These are phyloP conservation scores for Xylaria sp. DNA, from an alignment of 2,329 filamentous ascomycete species.

Conservation along the genomic window DNA sequence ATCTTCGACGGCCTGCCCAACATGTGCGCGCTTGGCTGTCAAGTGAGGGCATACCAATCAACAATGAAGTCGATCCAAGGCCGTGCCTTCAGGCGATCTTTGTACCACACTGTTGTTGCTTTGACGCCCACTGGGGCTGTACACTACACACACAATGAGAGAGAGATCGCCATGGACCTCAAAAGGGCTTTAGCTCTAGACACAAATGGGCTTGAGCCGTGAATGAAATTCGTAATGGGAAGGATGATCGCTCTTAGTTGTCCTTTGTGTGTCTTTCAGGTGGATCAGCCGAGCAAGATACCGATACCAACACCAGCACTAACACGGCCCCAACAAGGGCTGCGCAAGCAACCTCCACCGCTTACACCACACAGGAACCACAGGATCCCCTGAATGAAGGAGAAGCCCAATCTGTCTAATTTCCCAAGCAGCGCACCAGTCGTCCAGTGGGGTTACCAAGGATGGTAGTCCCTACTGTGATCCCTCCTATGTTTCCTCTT, in stretches of 20 bases:
- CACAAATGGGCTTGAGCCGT: slow-evolving; percentile 15
- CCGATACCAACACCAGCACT: slow-evolving; percentile 6
- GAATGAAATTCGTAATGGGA: slow-evolving; percentile 28
- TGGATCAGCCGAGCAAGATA: slow-evolving; percentile 29
- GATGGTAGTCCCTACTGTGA: slow-evolving; percentile 5
- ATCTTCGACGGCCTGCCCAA: slow-evolving; percentile 22
- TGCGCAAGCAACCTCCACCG: slow-evolving; percentile 36
- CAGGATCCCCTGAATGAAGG: slow-evolving; percentile 33
- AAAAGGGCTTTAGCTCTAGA: not conserved
- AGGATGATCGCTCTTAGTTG: slow-evolving; percentile 24
- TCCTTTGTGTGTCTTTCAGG: slow-evolving; percentile 20
- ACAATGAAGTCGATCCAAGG: not conserved
- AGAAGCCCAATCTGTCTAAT: slow-evolving; percentile 46
- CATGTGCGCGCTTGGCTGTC: slow-evolving; percentile 32
- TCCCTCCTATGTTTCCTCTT: not conserved
- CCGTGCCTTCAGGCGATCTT: slow-evolving; percentile 6
- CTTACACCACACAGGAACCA: slow-evolving; percentile 10
- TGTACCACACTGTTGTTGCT: not conserved
- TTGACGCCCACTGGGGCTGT: slow-evolving; percentile 24
- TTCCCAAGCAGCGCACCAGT: slow-evolving; percentile 45
- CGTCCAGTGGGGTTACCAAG: slow-evolving; percentile 17
- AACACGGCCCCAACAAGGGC: slow-evolving; percentile 24
- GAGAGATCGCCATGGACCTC: not conserved
- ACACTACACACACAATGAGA: not conserved
- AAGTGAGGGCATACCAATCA: slow-evolving; percentile 31